Base-by-base conservation (phyloP, 2,329 filamentous ascomycete species). In the Aspergillus fijiensis region DNA sequence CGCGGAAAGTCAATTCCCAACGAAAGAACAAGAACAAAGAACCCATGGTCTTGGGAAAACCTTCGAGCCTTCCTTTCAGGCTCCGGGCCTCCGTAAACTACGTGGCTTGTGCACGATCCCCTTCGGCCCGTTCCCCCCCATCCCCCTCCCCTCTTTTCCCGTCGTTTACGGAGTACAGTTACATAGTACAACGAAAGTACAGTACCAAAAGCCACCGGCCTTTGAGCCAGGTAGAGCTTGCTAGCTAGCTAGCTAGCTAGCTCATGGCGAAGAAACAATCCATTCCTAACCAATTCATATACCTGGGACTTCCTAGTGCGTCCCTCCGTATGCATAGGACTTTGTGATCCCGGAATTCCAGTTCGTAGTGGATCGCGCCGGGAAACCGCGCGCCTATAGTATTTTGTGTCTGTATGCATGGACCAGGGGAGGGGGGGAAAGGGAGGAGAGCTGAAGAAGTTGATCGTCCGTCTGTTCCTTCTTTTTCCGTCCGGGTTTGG, bases 261-360 rank as follows among this genome's bases (percentile, higher is more conserved):
- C 25, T 23, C 50, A 19, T 19, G 33, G 11, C 11, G 33, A 35
- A 35, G 33, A 35, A 16, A 35, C 33, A 23, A 25, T 23, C 23
- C 23, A 47, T 33, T 33, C 39, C 23, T 45, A 49, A 49, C 27
- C 49, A 21, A 50, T 21, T 21, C 9, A 19, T 50, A 51, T 33
- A 48, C 35, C 33, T 49, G 49, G 35, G 49, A 60, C 55, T 9
- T 9, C 56, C 56, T 51, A 53, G 49, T 58, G 12, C 49, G 23
- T 29, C 23, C 47, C n/a, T 42, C 21, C 6, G 12, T 23, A 53
- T 62, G 63, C 60, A 64, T 57, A 50, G 59, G 57, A 60, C 58
- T 59, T 60, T 52, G 42, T 33, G 33, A 55, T 29, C 62, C 62
- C 42, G 60, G 58, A 60, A 65, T 51, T 25, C 23, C 1, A 23